Base-by-base conservation (phyloP, 2,329 filamentous ascomycete genomes). In the Microcyclosporella mali region DNA sequence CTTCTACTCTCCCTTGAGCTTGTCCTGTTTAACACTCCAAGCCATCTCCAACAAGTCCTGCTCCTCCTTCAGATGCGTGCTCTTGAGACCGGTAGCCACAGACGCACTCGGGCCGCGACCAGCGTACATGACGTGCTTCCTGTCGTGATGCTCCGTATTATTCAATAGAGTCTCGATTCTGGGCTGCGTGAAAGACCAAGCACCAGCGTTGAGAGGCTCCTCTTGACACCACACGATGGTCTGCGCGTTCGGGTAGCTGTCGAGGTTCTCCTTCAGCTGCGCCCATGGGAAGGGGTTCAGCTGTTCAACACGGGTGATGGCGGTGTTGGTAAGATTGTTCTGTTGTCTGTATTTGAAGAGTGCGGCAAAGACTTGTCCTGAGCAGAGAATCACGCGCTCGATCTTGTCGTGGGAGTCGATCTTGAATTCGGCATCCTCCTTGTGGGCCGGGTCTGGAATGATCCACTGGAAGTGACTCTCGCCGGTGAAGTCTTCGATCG, bases 201-300 rank as follows among this genome's bases (percentile, higher is more conserved):
- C 87, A 67, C 92, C 92, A 7, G 92, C 92, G 66, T 98, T 98
- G 47, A 98, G 79, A 25, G 92, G 92, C 74, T 98, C 92, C 68
- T 98, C 92, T 71, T 98, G 92, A 56, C 81, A 83, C 89, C 89
- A 98, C 51, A 98, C 88, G 55, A 98, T 88, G 52, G 88, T 90
- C 78, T 95, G 87, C 58, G 90, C 90, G 68, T 98, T 98, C 65
- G 89, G 88, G 75, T 98, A 98, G 68, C 74, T 81, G 74, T 98
- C 90, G 41, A 98, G 78, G 74, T 97, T 97, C 68, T 97, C 90
- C 74, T 85, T 87, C 42, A 98, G 80, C 69, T 92, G 88, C 59
- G 89, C 82, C 90, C 92, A 98, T 39, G 92, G 92, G 86, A 98
- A 98, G 61, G 92, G 92, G 73, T 98, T 89, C 48, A 98, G 79